Evolutionary conservation across 345 rosid species (phyloP).

Genomic region (Melastoma malabathricum): DNA sequence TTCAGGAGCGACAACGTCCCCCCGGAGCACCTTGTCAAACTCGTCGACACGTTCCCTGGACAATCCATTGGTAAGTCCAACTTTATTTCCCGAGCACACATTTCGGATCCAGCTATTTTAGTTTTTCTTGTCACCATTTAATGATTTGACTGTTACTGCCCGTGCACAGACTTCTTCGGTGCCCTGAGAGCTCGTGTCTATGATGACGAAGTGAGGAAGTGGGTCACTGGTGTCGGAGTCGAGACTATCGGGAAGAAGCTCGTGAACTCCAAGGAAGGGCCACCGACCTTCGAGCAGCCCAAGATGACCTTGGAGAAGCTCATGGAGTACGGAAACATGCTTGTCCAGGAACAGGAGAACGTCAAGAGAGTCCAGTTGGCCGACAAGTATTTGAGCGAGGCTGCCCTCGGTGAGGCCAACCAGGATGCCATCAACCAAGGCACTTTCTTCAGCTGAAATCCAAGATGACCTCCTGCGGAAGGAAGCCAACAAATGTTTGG

Average conservation of each 20-base stretch:
- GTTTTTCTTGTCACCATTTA: not conserved
- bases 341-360: slow-evolving; percentile 17
- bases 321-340: slow-evolving; percentile 16
- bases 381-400: slow-evolving; percentile 15
- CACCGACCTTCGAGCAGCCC: slow-evolving; percentile 18
- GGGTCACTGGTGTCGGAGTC: slow-evolving; percentile 14
- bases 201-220: slow-evolving; percentile 18
- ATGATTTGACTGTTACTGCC: not conserved
- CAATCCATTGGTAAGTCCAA: slow-evolving; percentile 14
- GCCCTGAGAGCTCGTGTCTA: slow-evolving; percentile 18
- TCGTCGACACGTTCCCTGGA: slow-evolving; percentile 15
- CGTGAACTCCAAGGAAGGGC: slow-evolving; percentile 18
- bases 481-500: not conserved
- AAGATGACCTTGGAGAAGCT: slow-evolving; percentile 18
- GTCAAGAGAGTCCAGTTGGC: slow-evolving; percentile 21
- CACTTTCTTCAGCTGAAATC: slow-evolving; percentile 6
- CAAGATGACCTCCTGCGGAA: not conserved
- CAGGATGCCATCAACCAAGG: slow-evolving; percentile 12
- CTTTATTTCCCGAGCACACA: not conserved
- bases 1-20: slow-evolving; percentile 14
- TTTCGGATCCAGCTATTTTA: not conserved
- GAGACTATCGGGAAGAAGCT: slow-evolving; percentile 10
- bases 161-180: slow-evolving; percentile 14
- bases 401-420: slow-evolving; percentile 18
- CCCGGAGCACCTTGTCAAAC: slow-evolving; percentile 7